Percentiles rank a stretch among this genome's conserved stretches.
Evolutionary conservation across 176 grass and related monocot genomes (phyloP).

Genomic region (Metroxylon sagu): DNA sequence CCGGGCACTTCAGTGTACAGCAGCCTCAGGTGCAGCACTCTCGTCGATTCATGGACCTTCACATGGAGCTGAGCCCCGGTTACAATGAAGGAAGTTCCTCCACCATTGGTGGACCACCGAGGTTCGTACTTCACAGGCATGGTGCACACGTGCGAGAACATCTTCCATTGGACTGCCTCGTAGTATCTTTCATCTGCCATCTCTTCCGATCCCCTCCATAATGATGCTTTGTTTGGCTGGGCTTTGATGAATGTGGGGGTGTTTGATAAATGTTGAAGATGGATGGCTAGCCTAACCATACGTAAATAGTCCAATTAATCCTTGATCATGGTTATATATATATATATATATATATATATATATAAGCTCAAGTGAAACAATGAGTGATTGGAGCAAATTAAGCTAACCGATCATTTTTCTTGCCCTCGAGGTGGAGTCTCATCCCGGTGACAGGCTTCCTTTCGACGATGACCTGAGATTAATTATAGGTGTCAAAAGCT

Average conservation of each 20-base stretch:
- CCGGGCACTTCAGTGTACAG: constrained; percentile 51
- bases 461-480: constrained; percentile 57
- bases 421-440: constrained; percentile 87
- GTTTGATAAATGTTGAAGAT: constrained; percentile 65
- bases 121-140: constrained; percentile 65
- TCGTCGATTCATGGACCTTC: constrained; percentile 22
- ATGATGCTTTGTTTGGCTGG: not conserved
- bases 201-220: constrained; percentile 60
- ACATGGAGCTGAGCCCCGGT: constrained; percentile 71
- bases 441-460: constrained; percentile 67
- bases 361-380: too few relatives aligned
- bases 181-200: constrained; percentile 58
- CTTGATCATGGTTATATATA: constrained; percentile 1
- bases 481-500: constrained; percentile 2
- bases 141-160: constrained; percentile 73
- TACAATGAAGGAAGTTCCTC: constrained; percentile 32
- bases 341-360: too few relatives aligned
- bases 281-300: constrained; percentile 41
- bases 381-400: too few relatives aligned
- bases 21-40: constrained; percentile 63
- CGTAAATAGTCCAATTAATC: too few relatives aligned
- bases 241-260: constrained; percentile 40
- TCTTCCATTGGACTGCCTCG: constrained; percentile 62
- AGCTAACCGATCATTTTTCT: constrained; percentile 62
- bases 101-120: constrained; percentile 15